A percentile compares a stretch with the other conserved stretches of the same genome.
Evolutionary conservation across 768 basidiomycete genomes (phyloP).

Genomic region (Mycena belliarum): DNA sequence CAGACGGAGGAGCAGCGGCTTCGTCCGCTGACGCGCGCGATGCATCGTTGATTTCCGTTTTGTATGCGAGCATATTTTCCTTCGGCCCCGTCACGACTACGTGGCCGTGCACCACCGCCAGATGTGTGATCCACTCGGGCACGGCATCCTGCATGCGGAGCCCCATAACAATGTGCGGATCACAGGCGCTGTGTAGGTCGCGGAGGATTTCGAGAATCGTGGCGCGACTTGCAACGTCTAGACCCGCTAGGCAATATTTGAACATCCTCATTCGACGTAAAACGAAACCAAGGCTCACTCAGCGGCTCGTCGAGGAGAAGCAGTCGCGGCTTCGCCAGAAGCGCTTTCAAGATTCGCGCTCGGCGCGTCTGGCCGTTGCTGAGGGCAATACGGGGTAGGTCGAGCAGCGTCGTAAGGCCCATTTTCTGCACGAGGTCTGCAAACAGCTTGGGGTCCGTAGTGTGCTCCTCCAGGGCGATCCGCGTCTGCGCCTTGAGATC

Average conservation of each 20-base stretch:
- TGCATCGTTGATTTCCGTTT: not conserved
- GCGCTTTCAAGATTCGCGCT: conserved; percentile 78
- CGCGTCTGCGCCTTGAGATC: conserved; percentile 22
- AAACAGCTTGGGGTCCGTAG: conserved; percentile 38
- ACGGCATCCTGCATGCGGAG: conserved; percentile 70
- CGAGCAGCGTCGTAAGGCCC: conserved; percentile 63
- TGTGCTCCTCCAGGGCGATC: conserved; percentile 24
- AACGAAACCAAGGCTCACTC: conserved; percentile 48
- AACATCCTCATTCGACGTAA: not conserved
- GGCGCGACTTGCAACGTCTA: conserved; percentile 65
- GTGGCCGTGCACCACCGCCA: conserved; percentile 55
- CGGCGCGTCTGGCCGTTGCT: conserved; percentile 92
- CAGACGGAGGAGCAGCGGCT: too few relatives aligned
- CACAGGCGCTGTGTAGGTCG: conserved; percentile 45
- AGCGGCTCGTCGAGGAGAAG: conserved; percentile 91
- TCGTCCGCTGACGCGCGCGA: not conserved
- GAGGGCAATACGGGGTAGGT: conserved; percentile 80
- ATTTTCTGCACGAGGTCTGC: conserved; percentile 56
- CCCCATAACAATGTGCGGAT: conserved; percentile 66
- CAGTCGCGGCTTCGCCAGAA: conserved; percentile 70
- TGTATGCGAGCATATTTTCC: conserved; percentile 38
- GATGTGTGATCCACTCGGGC: conserved; percentile 72
- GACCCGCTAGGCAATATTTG: conserved; percentile 57
- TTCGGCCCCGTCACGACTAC: conserved; percentile 54
- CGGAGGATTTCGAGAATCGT: conserved; percentile 56